Evolutionary conservation across 1,284 basidiomycete species (phyloP), one percentile per base, ranked within the genome.

Genomic region (Cystobasidium slooffiae): DNA sequence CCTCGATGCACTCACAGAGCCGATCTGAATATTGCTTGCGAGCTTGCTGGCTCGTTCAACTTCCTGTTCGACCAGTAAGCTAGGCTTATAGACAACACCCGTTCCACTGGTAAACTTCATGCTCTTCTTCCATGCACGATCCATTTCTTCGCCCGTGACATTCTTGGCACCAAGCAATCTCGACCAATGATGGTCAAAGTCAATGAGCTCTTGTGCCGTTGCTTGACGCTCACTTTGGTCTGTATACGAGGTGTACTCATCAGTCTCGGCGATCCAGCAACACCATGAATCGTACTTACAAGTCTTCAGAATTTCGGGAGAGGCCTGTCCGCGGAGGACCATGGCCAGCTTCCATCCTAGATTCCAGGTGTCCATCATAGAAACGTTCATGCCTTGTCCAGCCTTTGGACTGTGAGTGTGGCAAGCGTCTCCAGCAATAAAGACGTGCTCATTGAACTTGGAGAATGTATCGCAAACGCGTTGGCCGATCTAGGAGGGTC

Each of bases 281-380:
- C 52, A 12, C 39, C 1, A 31, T 51, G 47, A 16, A 51, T 61
- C 39, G 2, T 44, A 44, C 63, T 76, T 72, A 65, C 75, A 75
- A 37, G 92, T 93, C 78, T 88, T 85, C 31, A 94, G 82, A 12
- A 94, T 81, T 0, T 86, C 86, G 0, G 86, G 83, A 47, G 85
- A 83, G 1, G 90, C 88, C 85, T 87, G 88, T 18, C 68, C 68
- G 20, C 37, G 31, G 8, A 70, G 68, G 0, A 62, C 56, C 90
- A 90, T 69, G 0, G 84, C 84, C 44, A 94, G 78, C 79, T 93
- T 94, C 91, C 91, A 93, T 2, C 86, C 89, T 88, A 92, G 85
- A 79, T 92, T 92, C 77, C 91, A 91, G 10, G 89, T 87, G 79
- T 92, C 91, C 75, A 89, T 90, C 89, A 93, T 91, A 78, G 89